These are phyloP conservation scores for Phycomyces nitens DNA, from an alignment of 192 early-diverging fungal species.

Conservation along the genomic window DNA sequence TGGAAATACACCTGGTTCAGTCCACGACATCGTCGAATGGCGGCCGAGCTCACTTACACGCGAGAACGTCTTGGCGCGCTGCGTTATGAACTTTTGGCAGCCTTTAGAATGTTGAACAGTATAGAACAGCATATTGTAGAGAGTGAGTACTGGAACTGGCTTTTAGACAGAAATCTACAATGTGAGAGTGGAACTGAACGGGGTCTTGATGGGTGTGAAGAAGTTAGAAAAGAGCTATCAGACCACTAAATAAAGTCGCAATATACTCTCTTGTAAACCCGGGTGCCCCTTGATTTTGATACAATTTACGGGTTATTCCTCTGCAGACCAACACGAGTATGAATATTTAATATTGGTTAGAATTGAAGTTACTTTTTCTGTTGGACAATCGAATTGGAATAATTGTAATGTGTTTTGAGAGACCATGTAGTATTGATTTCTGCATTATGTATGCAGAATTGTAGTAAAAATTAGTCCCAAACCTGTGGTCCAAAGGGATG, in stretches of 20 bases:
- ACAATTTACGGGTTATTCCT: no score
- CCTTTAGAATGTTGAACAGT: conserved; percentile 45
- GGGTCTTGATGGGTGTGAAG: neutral
- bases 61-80: conserved; percentile 45
- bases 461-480: no score
- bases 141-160: conserved; percentile 53
- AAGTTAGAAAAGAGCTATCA: conserved; percentile 10
- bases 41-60: conserved; percentile 40
- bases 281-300: no score
- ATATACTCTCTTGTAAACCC: no score
- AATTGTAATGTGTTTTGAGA: no score
- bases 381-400: no score
- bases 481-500: no score
- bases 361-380: no score
- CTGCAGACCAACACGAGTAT: no score
- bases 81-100: conserved; percentile 45
- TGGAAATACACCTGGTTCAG: conserved; percentile 37
- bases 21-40: conserved; percentile 41
- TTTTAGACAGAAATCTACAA: conserved; percentile 41
- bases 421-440: no score
- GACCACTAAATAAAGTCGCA: neutral
- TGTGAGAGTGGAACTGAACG: conserved; percentile 22
- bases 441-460: no score
- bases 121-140: conserved; percentile 44
- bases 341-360: no score